These are phyloP conservation scores for Aspergillus thermomutatus DNA, from an alignment of 2,329 filamentous ascomycete genomes.

Conservation along the genomic window DNA sequence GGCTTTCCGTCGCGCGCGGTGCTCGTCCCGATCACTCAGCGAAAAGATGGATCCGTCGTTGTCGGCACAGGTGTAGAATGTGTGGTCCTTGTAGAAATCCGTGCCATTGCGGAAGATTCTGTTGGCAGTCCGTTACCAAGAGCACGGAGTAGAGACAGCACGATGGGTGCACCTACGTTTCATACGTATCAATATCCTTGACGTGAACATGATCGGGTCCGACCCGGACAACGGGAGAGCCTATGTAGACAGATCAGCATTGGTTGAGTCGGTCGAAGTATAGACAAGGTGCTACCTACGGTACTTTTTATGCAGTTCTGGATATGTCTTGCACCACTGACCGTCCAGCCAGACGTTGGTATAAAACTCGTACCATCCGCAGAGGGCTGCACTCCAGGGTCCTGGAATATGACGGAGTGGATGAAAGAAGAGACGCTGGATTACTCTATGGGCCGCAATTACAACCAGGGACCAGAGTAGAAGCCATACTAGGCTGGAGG, in stretches of 20 bases:
- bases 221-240: conserved; percentile 6
- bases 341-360: conserved; percentile 7
- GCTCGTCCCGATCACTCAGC: not conserved
- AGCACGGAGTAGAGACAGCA: too few species aligned
- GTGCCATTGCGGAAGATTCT: conserved; percentile 4
- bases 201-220: conserved; percentile 11
- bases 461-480: not conserved
- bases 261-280: too few species aligned
- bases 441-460: not conserved
- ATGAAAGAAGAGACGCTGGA: conserved; percentile 1
- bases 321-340: conserved; percentile 1
- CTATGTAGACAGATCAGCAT: not conserved
- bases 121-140: not conserved
- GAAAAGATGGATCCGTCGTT: conserved; percentile 4
- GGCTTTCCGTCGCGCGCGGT: not conserved
- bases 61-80: conserved; percentile 2
- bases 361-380: conserved; percentile 10
- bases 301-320: conserved; percentile 5
- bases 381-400: conserved; percentile 3
- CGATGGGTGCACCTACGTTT: not conserved
- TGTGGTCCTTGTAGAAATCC: conserved; percentile 1
- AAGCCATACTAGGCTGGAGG: not conserved
- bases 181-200: conserved; percentile 2
- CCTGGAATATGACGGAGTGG: conserved; percentile 7
- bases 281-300: not conserved